These are phyloP conservation scores for Malbranchea zuffiana DNA, from an alignment of 2,329 filamentous ascomycete genomes.

Conservation along the genomic window DNA sequence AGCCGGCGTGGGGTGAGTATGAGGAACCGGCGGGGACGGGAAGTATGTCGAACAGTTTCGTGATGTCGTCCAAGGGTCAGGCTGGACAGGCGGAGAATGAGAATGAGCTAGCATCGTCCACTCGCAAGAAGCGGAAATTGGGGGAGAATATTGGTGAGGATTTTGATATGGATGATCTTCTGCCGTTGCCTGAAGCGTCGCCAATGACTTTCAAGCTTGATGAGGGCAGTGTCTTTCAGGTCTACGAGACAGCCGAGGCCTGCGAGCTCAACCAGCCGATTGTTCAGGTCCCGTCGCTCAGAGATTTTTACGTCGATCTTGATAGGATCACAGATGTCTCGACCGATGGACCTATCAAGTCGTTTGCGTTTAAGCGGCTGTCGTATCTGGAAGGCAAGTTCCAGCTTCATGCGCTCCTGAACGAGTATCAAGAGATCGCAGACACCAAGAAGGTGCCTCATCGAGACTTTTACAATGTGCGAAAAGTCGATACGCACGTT, in stretches of 20 bases:
- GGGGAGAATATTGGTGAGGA: constrained; percentile 87
- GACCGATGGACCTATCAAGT: constrained; percentile 91
- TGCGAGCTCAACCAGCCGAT: constrained; percentile 56
- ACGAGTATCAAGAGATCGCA: constrained; percentile 95
- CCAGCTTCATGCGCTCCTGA: constrained; percentile 82
- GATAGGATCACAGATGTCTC: constrained; percentile 80
- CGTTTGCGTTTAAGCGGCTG: constrained; percentile 85
- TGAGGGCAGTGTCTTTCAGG: constrained; percentile 78
- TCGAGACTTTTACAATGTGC: constrained; percentile 96
- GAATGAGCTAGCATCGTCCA: constrained; percentile 33
- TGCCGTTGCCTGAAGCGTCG: constrained; percentile 60
- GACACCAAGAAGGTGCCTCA: constrained; percentile 97
- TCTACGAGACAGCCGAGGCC: constrained; percentile 61
- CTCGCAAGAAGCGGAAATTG: constrained; percentile 61
- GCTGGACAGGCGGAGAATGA: constrained; percentile 22
- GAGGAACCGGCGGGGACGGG: constrained; percentile 33
- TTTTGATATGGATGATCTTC: constrained; percentile 68
- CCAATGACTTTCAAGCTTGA: constrained; percentile 71
- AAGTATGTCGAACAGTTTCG: constrained; percentile 22
- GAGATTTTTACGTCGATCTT: constrained; percentile 92
- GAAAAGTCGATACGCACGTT: constrained; percentile 97
- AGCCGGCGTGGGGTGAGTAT: constrained; percentile 72
- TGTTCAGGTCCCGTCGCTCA: constrained; percentile 75
- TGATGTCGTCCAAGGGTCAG: constrained; percentile 16
- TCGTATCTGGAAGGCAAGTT: constrained; percentile 97